Conservation (phyloP, 192 early-diverging fungal species). For the Allomyces javanicus region DNA sequence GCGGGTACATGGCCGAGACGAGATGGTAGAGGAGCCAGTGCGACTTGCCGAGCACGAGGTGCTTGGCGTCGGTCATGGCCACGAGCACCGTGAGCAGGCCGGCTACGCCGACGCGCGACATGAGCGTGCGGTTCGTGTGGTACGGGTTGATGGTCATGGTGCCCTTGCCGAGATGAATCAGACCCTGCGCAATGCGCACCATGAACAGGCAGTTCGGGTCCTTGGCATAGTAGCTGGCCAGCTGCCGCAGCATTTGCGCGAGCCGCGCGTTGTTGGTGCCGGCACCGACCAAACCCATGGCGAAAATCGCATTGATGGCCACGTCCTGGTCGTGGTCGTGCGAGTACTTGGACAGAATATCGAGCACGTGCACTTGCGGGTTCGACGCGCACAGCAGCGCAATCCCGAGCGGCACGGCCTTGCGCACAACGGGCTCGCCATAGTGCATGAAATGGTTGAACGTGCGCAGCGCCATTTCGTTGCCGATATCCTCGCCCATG, state of each 20-base stretch:
- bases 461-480: slow-evolving; percentile 83
- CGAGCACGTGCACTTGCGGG: slow-evolving; percentile 75
- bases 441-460: slow-evolving; percentile 99
- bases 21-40: slow-evolving; percentile 91
- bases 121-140: slow-evolving; percentile 73
- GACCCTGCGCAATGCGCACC: slow-evolving; percentile 67
- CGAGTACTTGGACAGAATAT: slow-evolving; percentile 92
- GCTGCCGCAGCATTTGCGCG: slow-evolving; percentile 89
- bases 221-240: slow-evolving; percentile 93
- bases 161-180: slow-evolving; percentile 95
- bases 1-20: slow-evolving; percentile 86
- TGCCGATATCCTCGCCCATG: slow-evolving; percentile 91
- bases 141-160: slow-evolving; percentile 91
- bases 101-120: slow-evolving; percentile 74
- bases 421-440: slow-evolving; percentile 85
- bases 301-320: slow-evolving; percentile 87
- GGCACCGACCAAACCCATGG: slow-evolving; percentile 95
- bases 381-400: slow-evolving; percentile 91
- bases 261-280: slow-evolving; percentile 98
- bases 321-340: slow-evolving; percentile 96
- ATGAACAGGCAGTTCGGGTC: slow-evolving; percentile 71
- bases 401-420: slow-evolving; percentile 83
- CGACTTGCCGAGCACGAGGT: slow-evolving; percentile 67
- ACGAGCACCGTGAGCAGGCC: slow-evolving; percentile 75
- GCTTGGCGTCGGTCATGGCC: slow-evolving; percentile 78